phyloP scores from a whole-genome alignment of 108 stramenopile species.

The Chaetoceros tenuissimus region DNA sequence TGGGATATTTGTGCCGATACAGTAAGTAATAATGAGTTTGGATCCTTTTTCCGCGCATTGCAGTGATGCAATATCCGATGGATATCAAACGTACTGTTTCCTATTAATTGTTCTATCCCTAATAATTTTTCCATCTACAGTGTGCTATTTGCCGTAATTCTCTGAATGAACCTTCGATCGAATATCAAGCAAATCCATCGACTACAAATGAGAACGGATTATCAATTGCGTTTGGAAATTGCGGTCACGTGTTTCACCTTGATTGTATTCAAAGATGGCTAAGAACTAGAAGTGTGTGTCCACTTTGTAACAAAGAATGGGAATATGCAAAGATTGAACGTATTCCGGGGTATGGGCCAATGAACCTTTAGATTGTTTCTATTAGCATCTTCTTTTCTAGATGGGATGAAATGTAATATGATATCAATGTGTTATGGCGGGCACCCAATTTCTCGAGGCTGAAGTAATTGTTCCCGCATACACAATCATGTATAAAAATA shows the following conservation, averaged over 20 bases:
- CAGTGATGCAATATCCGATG: background rate
- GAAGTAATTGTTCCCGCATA: too few relatives aligned
- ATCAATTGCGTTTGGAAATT: conserved; percentile 96
- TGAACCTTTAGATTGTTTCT: conserved; percentile 52
- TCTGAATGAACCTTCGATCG: conserved; percentile 97
- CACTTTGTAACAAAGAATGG: conserved; percentile 99
- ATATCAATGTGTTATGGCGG: too few relatives aligned
- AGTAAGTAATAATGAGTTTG: conserved; percentile 19
- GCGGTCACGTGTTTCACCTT: conserved; percentile 98
- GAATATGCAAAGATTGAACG: conserved; percentile 99
- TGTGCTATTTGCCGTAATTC: conserved; percentile 99
- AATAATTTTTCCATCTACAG: conserved; percentile 15
- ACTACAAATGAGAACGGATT: conserved; percentile 97
- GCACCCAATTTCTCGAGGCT: too few relatives aligned
- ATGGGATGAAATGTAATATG: too few relatives aligned
- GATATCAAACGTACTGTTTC: background rate
- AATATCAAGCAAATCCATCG: conserved; percentile 98
- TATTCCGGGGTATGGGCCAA: conserved; percentile 84
- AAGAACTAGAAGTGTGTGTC: conserved; percentile 94
- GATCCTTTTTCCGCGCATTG: background rate
- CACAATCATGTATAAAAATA: too few relatives aligned
- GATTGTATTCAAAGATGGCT: conserved; percentile 99
- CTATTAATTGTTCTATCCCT: background rate
- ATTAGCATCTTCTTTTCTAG: too few relatives aligned
- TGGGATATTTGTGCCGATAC: conserved; percentile 99